Evolutionary conservation across 2,329 filamentous ascomycete genomes (phyloP).

Genomic region (Diaporthe longicolla): DNA sequence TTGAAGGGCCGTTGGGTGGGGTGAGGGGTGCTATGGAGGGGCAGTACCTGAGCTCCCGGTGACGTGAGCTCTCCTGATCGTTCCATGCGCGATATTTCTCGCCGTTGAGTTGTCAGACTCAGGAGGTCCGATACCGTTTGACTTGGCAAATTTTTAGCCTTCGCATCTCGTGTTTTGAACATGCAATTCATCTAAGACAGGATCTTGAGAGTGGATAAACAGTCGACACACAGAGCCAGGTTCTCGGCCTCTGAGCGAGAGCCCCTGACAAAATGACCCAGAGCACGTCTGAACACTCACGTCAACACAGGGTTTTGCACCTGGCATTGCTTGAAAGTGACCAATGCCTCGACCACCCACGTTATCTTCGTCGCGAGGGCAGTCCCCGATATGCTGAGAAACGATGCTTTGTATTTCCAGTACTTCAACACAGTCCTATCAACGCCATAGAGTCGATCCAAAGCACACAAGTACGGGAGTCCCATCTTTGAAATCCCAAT

Average conservation of each 20-base stretch:
- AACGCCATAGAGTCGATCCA: conserved; percentile 21
- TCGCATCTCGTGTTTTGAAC: conserved; percentile 39
- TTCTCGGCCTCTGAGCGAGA: conserved; percentile 33
- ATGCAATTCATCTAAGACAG: conserved; percentile 18
- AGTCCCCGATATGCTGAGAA: not conserved
- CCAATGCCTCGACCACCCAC: not conserved
- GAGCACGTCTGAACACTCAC: not conserved
- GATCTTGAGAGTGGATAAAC: conserved; percentile 31
- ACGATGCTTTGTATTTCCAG: not conserved
- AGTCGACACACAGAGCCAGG: conserved; percentile 7
- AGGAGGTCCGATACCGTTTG: conserved; percentile 40
- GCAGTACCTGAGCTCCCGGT: conserved; percentile 35
- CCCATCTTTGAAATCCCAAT: conserved; percentile 3
- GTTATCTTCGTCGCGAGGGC: not conserved
- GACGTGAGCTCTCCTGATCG: conserved; percentile 41
- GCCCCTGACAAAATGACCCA: conserved; percentile 1
- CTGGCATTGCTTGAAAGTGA: not conserved
- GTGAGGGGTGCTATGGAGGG: conserved; percentile 39
- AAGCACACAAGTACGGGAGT: not conserved
- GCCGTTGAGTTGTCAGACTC: conserved; percentile 39
- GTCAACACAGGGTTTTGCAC: not conserved
- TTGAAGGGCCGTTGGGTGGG: conserved; percentile 36
- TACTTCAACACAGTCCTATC: not conserved
- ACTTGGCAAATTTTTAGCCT: conserved; percentile 33
- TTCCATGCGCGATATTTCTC: conserved; percentile 42